phyloP scores from a whole-genome alignment of 306 rosid species.

The Fragaria iinumae region DNA sequence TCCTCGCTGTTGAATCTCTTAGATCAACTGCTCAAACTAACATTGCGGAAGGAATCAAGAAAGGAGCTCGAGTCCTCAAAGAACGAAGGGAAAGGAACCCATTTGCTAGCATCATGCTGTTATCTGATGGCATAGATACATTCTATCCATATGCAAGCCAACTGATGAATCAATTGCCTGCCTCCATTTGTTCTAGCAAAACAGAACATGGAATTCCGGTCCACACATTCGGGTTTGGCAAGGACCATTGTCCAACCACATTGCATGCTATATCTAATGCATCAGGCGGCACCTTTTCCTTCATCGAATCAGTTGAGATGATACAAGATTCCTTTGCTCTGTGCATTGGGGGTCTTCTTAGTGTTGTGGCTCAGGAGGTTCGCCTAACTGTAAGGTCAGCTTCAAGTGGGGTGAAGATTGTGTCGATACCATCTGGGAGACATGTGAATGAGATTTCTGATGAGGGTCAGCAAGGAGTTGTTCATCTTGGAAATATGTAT shows the following conservation, averaged over 20 bases:
- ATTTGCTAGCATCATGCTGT: conserved; percentile 22
- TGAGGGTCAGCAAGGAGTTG: conserved; percentile 15
- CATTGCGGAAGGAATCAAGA: conserved; percentile 17
- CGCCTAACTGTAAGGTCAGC: conserved; percentile 24
- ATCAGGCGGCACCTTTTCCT: conserved; percentile 30
- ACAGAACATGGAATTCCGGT: conserved; percentile 10
- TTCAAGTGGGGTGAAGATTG: conserved; percentile 13
- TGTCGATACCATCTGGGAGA: conserved; percentile 10
- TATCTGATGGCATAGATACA: no score
- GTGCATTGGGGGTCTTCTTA: conserved; percentile 39
- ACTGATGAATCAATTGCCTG: background rate
- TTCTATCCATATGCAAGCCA: no score
- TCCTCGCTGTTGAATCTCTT: no score
- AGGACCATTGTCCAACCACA: background rate
- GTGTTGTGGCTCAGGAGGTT: conserved; percentile 41
- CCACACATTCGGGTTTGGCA: conserved; percentile 31
- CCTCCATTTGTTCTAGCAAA: background rate
- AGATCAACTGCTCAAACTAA: background rate
- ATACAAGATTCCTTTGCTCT: conserved; percentile 28
- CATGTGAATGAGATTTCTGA: conserved; percentile 14
- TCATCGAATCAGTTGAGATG: conserved; percentile 8
- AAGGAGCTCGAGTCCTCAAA: conserved; percentile 21
- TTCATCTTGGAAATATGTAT: conserved; percentile 24
- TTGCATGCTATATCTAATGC: conserved; percentile 13
- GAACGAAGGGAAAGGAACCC: conserved; percentile 26